These are phyloP conservation scores for Pythium oligandrum DNA, from an alignment of 352 stramenopile genomes.

Conservation along the genomic window DNA sequence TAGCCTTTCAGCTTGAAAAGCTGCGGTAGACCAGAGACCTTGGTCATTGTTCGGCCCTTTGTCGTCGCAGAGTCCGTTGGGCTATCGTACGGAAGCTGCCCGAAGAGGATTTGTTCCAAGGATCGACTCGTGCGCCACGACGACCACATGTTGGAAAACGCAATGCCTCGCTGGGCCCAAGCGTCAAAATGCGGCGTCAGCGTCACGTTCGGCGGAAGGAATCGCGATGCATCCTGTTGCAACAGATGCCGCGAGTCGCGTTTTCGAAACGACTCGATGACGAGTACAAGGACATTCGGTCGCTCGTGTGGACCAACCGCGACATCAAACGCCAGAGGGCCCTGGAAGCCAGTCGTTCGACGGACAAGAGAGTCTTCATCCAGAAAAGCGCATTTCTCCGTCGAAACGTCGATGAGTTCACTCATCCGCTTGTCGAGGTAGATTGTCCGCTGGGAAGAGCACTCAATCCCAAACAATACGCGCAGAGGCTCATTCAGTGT, in stretches of 20 bases:
- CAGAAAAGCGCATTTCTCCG: constrained; percentile 35
- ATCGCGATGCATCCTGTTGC: constrained; percentile 19
- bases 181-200: constrained; percentile 60
- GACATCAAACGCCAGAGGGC: constrained; percentile 51
- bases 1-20: constrained; percentile 56
- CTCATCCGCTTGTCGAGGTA: constrained; percentile 20
- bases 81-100: constrained; percentile 59
- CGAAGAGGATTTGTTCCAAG: constrained; percentile 59
- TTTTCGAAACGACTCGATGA: constrained; percentile 61
- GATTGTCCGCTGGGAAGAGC: constrained; percentile 12
- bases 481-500: constrained; percentile 44
- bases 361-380: constrained; percentile 38
- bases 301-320: constrained; percentile 25
- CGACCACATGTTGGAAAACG: constrained; percentile 60
- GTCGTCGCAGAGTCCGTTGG: constrained; percentile 46
- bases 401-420: constrained; percentile 43
- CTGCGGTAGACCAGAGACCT: constrained; percentile 48
- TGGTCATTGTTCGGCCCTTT: constrained; percentile 22
- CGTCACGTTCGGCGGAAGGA: constrained; percentile 41
- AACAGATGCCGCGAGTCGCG: constrained; percentile 53
- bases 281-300: constrained; percentile 61
- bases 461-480: constrained; percentile 25
- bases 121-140: constrained; percentile 65
- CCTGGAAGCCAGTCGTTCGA: constrained; percentile 41
- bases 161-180: constrained; percentile 46